Conservation (phyloP, 2,329 filamentous ascomycete genomes). For the Beauveria pseudobassiana region DNA sequence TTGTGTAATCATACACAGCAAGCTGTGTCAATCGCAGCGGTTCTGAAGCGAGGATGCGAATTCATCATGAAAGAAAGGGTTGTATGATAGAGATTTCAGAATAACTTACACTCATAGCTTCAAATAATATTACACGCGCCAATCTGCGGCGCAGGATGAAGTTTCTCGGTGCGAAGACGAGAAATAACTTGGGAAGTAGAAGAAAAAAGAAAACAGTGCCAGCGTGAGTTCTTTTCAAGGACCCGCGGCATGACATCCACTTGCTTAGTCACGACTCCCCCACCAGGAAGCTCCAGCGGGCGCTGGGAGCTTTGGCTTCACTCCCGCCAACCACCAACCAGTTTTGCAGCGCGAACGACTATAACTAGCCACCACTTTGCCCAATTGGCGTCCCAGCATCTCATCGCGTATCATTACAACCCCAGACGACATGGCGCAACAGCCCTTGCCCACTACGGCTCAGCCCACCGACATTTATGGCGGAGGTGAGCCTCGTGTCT, state of each 20-base stretch:
- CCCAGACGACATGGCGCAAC: conserved; percentile 42
- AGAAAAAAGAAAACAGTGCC: not conserved
- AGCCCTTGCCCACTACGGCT: conserved; percentile 47
- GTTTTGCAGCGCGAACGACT: conserved; percentile 15
- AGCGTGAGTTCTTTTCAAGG: conserved; percentile 6
- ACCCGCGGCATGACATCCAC: not conserved
- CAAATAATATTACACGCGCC: conserved; percentile 10
- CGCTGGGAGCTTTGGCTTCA: conserved; percentile 2
- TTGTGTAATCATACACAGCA: conserved; percentile 36
- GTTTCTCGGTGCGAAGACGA: not conserved
- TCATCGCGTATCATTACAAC: conserved; percentile 12
- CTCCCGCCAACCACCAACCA: conserved; percentile 5
- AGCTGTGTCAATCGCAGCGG: conserved; percentile 43
- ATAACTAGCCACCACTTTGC: conserved; percentile 13
- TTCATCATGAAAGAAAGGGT: conserved; percentile 31
- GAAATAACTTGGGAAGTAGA: not conserved
- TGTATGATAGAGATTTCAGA: not conserved
- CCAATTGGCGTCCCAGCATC: conserved; percentile 18
- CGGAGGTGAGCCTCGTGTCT: conserved; percentile 41
- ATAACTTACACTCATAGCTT: conserved; percentile 32
- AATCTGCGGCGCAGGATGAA: not conserved
- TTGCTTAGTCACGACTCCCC: conserved; percentile 9
- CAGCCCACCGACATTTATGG: conserved; percentile 57
- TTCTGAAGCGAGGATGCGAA: conserved; percentile 39
- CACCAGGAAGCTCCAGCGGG: not conserved